Evolutionary conservation across 805 yeast genomes (phyloP), one percentile per base, ranked within the genome.

Genomic region (Wickerhamiella domercqiae): DNA sequence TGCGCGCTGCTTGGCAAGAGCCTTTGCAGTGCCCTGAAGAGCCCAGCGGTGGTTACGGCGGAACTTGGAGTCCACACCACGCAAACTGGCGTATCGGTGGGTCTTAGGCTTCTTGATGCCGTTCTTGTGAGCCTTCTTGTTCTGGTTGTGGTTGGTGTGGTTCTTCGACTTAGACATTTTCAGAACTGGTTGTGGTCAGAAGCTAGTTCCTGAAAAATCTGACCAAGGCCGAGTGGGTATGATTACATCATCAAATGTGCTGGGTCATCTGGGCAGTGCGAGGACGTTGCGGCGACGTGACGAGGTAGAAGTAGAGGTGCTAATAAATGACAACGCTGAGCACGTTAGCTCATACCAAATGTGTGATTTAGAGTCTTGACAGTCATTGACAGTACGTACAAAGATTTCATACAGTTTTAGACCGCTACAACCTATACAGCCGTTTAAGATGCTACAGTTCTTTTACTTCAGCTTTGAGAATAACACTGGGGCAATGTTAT

Each of bases 101-200:
- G 94, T 78, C 78, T 75, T 81, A 60, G 96, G 95, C 86, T 87
- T 90, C 81, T 87, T 87, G 75, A 90, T 87, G 74, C 98, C 98
- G 80, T 90, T 90, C 53, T 78, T 86, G 96, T 90, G 98, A 63
- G 97, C 97, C 93, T 90, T 90, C 67, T 70, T 80, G 84, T 79
- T 81, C 73, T 87, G 97, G 93, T 90, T 90, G 73, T 90, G 98
- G 71, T 84, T 86, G 71, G 98, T 90, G 69, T 90, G 97, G 73
- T 90, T 90, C 95, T 90, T 90, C 56, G 97, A 87, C 75, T 90
- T 90, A 69, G 98, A 67, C 98, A 90, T 87, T 70, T 59, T 66
- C 44, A 38, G 32, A 29, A 30, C 30, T 15, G 30, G 26, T 24
- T 9, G 11, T 7, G 30, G 16, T n/a, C n/a, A n/a, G n/a, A n/a